These are phyloP conservation scores for Pistacia atlantica DNA, from an alignment of 345 rosid species.

Conservation along the genomic window DNA sequence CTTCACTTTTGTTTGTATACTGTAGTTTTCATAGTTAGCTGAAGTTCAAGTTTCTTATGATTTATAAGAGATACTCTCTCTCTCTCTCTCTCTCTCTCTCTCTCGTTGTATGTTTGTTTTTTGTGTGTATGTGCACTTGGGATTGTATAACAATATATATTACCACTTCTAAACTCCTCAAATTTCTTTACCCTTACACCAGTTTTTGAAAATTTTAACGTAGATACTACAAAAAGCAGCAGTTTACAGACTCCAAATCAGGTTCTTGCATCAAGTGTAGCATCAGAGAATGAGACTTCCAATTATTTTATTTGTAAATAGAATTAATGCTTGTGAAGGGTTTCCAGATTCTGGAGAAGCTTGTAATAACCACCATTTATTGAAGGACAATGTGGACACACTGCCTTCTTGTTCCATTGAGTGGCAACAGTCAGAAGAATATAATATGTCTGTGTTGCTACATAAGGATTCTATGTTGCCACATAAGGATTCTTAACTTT, in stretches of 20 bases:
- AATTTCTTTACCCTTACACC: not conserved
- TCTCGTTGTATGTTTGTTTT: no score
- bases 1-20: no score
- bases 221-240: slow-evolving; percentile 33
- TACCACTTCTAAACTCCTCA: not conserved
- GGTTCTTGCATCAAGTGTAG: slow-evolving; percentile 25
- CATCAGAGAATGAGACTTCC: slow-evolving; percentile 33
- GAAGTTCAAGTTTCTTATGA: no score
- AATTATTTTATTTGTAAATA: slow-evolving; percentile 35
- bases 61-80: no score
- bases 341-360: slow-evolving; percentile 36
- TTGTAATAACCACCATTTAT: slow-evolving; percentile 19
- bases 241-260: slow-evolving; percentile 31
- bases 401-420: slow-evolving; percentile 29
- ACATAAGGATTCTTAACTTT: no score
- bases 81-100: no score
- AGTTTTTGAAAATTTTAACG: slow-evolving; percentile 20
- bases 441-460: slow-evolving; percentile 31
- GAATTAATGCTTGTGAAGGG: slow-evolving; percentile 43
- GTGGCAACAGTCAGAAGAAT: slow-evolving; percentile 33
- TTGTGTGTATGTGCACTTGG: no score
- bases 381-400: slow-evolving; percentile 33
- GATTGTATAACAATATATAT: no score
- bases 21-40: no score
- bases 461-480: slow-evolving; percentile 38